Evolutionary conservation across 2,329 filamentous ascomycete species (phyloP), one percentile per base, ranked within the genome.

Genomic region (Paramyrothecium roridum): DNA sequence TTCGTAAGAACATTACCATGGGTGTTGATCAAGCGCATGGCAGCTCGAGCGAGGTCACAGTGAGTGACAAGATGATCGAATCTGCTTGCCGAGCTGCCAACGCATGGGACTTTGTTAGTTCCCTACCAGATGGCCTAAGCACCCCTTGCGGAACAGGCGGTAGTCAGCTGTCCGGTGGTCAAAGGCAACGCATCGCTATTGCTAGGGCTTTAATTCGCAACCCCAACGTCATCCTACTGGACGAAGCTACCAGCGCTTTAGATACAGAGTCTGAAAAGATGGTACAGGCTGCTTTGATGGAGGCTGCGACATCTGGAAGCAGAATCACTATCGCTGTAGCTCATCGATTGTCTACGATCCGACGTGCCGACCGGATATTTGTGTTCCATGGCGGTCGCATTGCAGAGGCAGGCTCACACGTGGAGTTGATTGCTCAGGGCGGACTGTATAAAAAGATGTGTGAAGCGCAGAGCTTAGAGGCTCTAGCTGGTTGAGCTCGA

Each of bases 101-200:
- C 65, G 78, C 80, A 2, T 77, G 79, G 61, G 78, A 82, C 16
- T 86, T 86, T 55, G 75, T 86, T 30, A 67, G 73, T 1, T 79
- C 77, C 1, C 73, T 86, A 0, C 82, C 83, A 2, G 72, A 88
- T 55, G 84, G 84, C 1, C 85, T 89, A 54, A 72, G 78, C 2
- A 88, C 87, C 0, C 73, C 78, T 1, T 87, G 88, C 21, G 88
- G 88, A 2, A 82, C 87, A 61, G 81, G 83, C 50, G 88, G 88
- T 0, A 81, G 87, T 19, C 85, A 87, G 56, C 74, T 92, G 1
- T 90, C 86, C 1, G 89, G 89, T 22, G 89, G 89, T 1, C 88
- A 92, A 67, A 77, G 87, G 8, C 88, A 91, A 67, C 83, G 87
- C 21, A 81, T 90, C 34, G 87, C 88, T 10, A 91, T 92, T 58